Conservation (phyloP, 805 yeast genomes). For the Ogataea wickerhamii region DNA sequence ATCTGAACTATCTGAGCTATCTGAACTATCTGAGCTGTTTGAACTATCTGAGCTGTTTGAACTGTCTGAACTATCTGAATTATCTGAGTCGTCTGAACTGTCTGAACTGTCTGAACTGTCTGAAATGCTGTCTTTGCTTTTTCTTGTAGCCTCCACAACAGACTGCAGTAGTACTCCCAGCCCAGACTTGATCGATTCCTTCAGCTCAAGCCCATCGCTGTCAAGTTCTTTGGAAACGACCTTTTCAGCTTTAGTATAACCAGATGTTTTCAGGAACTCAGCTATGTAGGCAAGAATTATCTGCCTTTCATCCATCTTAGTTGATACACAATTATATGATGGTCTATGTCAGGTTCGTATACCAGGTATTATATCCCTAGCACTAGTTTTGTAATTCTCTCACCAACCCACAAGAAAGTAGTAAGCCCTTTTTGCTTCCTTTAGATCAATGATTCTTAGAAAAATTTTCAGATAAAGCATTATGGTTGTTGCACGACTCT, state of each 20-base stretch:
- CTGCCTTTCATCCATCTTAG: constrained; percentile 11
- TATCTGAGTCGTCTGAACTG: not conserved
- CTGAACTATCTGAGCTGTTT: constrained; percentile 1
- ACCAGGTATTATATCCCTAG: too few species aligned
- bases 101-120: not conserved
- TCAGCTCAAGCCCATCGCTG: constrained; percentile 8
- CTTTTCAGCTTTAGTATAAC: constrained; percentile 20
- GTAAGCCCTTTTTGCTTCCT: too few species aligned
- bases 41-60: constrained; percentile 1
- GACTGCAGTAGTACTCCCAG: not conserved
- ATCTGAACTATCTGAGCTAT: not conserved
- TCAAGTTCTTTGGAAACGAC: constrained; percentile 20
- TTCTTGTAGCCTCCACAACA: too few species aligned
- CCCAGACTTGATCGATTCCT: constrained; percentile 4
- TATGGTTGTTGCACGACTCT: too few species aligned
- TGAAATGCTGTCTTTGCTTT: too few species aligned
- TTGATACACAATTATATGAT: not conserved
- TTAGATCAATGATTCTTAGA: too few species aligned
- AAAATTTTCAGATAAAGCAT: too few species aligned
- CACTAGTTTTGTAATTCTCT: too few species aligned
- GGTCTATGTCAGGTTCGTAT: too few species aligned
- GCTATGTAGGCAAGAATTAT: constrained; percentile 18
- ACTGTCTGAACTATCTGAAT: not conserved
- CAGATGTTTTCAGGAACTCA: constrained; percentile 26
- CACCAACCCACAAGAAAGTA: too few species aligned